These are phyloP conservation scores for Schizosaccharomyces lindneri DNA, from an alignment of 805 yeast genomes.

Conservation along the genomic window DNA sequence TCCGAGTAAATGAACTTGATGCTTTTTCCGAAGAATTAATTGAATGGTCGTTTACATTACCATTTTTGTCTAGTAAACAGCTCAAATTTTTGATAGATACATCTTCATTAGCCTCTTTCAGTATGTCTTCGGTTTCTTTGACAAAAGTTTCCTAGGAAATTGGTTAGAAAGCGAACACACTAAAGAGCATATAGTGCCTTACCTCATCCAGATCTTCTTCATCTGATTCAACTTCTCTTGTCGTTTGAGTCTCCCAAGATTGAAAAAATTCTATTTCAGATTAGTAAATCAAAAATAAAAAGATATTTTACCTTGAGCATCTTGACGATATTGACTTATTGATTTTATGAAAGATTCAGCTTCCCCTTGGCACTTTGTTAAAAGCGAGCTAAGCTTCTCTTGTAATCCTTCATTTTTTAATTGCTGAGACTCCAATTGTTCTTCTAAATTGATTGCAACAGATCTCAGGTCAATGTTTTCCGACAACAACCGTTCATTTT, in stretches of 20 bases:
- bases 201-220: background rate
- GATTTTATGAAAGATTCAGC: background rate
- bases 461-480: background rate
- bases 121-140: background rate
- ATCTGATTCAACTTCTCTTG: background rate
- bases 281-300: background rate
- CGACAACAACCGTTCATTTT: background rate
- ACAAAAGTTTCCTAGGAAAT: background rate
- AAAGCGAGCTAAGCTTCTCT: background rate
- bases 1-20: no score
- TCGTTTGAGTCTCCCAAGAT: background rate
- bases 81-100: background rate
- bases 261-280: background rate
- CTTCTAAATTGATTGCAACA: background rate
- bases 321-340: background rate
- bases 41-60: no score
- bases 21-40: no score
- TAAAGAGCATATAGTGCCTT: background rate
- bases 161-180: background rate
- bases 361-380: background rate
- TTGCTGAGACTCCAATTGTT: background rate
- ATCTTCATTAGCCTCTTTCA: background rate
- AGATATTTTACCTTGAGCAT: background rate
- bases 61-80: background rate
- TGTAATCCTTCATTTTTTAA: background rate